Evolutionary conservation across 768 basidiomycete genomes (phyloP).

Genomic region (Suillus americanus): DNA sequence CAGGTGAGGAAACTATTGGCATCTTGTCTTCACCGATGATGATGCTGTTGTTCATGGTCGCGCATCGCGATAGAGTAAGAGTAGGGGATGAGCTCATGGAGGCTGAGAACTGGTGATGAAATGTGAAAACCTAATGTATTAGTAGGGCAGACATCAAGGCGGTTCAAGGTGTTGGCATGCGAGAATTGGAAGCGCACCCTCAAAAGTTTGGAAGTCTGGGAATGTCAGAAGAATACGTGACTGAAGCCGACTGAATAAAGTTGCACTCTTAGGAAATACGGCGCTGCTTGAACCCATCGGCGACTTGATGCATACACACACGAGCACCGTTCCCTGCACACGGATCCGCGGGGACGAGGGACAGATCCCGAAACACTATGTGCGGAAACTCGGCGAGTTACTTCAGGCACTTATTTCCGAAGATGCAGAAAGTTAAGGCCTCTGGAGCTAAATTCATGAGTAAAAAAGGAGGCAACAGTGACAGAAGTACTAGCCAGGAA

Average conservation of each 20-base stretch:
- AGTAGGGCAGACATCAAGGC: constrained; percentile 16
- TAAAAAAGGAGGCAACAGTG: constrained; percentile 5
- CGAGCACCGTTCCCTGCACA: constrained; percentile 11
- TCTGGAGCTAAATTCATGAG: not conserved
- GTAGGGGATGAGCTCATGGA: constrained; percentile 29
- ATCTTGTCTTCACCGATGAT: constrained; percentile 25
- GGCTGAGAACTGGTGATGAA: constrained; percentile 9
- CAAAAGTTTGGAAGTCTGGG: constrained; percentile 5
- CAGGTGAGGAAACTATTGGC: constrained; percentile 4
- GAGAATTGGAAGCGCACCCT: constrained; percentile 13
- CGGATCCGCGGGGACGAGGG: constrained; percentile 33
- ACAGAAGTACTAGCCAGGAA: constrained; percentile 12
- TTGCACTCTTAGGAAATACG: constrained; percentile 11
- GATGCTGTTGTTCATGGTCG: constrained; percentile 29
- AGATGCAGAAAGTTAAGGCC: constrained; percentile 14
- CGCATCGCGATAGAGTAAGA: constrained; percentile 31
- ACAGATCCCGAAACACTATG: constrained; percentile 26
- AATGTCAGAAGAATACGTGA: constrained; percentile 7
- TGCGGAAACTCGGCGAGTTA: constrained; percentile 21
- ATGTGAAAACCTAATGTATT: constrained; percentile 3
- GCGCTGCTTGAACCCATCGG: constrained; percentile 19
- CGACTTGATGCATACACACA: constrained; percentile 25
- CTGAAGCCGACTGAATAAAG: constrained; percentile 7
- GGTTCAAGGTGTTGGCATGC: constrained; percentile 11
- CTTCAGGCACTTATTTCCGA: constrained; percentile 4